Base-by-base conservation (phyloP, 768 basidiomycete species). In the Cyclocybe cylindracea region DNA sequence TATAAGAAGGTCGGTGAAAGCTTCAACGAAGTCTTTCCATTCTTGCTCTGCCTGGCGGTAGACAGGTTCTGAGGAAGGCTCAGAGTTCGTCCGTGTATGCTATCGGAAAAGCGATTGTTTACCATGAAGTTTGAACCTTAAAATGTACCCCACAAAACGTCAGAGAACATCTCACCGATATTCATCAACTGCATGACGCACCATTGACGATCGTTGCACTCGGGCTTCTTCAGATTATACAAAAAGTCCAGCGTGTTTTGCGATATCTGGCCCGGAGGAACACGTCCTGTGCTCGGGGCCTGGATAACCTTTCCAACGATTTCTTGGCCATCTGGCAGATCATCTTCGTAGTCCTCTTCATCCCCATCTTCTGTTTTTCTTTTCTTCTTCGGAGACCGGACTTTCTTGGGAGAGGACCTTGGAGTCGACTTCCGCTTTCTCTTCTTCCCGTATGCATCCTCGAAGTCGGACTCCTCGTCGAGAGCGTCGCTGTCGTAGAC, bases 131-230 rank as follows among this genome's bases (percentile, higher is more conserved):
- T 86, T 88, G 68, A 95, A 96, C 91, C 92, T 92, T 47, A 13
- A 16, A 24, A 5, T 24, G 24, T 24, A 5, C 24, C 24, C 24
- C 3, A 24, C 24, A 5, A 24, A 24, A 5, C 24, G 24, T 24
- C 24, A 24, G 24, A 5, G 24, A 5, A 24, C 5, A 5, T 24
- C 24, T 24, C 38, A 35, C 7, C 13, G 10, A 18, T 19, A 46
- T 18, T 39, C 40, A 16, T 5, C 45, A 42, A 24, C 24, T 24
- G 24, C 4, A 31, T 5, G 18, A 58, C 64, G 16, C 49, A 91
- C 93, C 92, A 91, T 70, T 86, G 79, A 3, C 93, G 79, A 64
- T 97, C 89, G 55, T 98, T 94, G 62, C 85, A 85, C 39, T 82
- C 77, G 1, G 91, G 87, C 51, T 90, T 82, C 61, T 78, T 78